Evolutionary conservation across 2,329 filamentous ascomycete species (phyloP).

Genomic region (Huntiella abstrusa): DNA sequence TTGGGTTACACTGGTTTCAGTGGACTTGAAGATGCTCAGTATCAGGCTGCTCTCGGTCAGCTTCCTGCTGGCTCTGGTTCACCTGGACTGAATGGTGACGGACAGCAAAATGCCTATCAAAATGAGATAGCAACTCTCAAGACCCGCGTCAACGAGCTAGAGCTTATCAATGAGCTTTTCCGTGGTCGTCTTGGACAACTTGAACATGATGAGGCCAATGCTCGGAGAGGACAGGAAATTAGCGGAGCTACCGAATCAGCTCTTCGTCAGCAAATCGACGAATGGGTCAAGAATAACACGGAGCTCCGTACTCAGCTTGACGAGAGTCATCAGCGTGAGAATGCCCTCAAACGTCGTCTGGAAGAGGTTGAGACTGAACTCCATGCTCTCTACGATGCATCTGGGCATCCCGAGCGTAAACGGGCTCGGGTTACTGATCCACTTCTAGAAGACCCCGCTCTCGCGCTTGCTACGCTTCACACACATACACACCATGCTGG

Average conservation of each 20-base stretch:
- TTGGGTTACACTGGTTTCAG: conserved; percentile 60
- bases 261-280: conserved; percentile 36
- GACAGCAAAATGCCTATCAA: conserved; percentile 51
- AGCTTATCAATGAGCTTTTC: conserved; percentile 80
- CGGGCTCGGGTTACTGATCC: conserved; percentile 14
- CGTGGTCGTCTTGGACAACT: conserved; percentile 59
- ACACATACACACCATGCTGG: conserved; percentile 19
- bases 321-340: conserved; percentile 59
- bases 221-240: conserved; percentile 40
- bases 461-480: conserved; percentile 16
- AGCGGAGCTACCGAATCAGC: conserved; percentile 35
- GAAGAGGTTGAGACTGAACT: conserved; percentile 54
- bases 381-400: conserved; percentile 17
- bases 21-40: conserved; percentile 52
- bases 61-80: conserved; percentile 35
- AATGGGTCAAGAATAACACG: conserved; percentile 21
- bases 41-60: conserved; percentile 30
- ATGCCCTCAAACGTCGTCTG: conserved; percentile 63
- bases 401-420: conserved; percentile 7
- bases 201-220: conserved; percentile 55
- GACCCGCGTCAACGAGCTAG: conserved; percentile 84
- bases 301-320: conserved; percentile 47
- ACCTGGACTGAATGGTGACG: conserved; percentile 37
- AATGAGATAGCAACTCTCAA: conserved; percentile 67
- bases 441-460: conserved; percentile 20